Evolutionary conservation across 495 filamentous ascomycete species (phyloP), one percentile per base, ranked within the genome.

Genomic region (Penicillium chermesinum): DNA sequence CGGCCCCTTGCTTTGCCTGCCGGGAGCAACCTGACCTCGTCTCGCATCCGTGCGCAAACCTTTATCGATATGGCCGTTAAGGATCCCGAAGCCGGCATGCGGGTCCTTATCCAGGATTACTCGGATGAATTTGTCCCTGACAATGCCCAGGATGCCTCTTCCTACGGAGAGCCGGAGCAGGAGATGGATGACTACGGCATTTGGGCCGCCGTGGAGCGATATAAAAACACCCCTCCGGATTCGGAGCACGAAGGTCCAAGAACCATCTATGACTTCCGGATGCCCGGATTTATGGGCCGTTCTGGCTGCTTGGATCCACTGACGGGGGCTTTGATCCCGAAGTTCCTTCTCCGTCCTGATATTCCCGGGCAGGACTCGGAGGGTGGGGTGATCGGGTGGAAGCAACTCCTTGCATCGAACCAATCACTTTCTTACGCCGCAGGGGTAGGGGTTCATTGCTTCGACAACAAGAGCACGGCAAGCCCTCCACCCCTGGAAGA

Each of bases 51-150:
- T 15, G 71, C 72, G 1, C 72, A 76, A 41, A 74, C 70, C 0
- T 73, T 73, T 37, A 76, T 76, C 35, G 72, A 76, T 36, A 74
- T 72, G 64, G 72, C 72, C 3, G 60, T 61, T 10, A 74, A 70
- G 46, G 69, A 73, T 41, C 67, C 64, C 1, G 71, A 74, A 50
- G 57, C 57, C 1, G 71, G 71, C 14, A 65, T 74, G 66, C 60
- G 48, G 14, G 64, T 73, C 1, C 34, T 73, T 10, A 67, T 76
- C 20, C 71, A 70, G 16, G 72, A 76, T 53, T 65, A 66, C 37
- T 74, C 71, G 1, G 71, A 76, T 37, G 53, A 51, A 0, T 73
- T 63, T 35, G 54, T 69, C 5, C 70, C 71, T 0, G 71, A 74
- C 32, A 69, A 61, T 44, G 67, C 66, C 0, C 18, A 62, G n/a